Conservation (phyloP, 2,329 filamentous ascomycete genomes). For the Trichoderma hamatum region DNA sequence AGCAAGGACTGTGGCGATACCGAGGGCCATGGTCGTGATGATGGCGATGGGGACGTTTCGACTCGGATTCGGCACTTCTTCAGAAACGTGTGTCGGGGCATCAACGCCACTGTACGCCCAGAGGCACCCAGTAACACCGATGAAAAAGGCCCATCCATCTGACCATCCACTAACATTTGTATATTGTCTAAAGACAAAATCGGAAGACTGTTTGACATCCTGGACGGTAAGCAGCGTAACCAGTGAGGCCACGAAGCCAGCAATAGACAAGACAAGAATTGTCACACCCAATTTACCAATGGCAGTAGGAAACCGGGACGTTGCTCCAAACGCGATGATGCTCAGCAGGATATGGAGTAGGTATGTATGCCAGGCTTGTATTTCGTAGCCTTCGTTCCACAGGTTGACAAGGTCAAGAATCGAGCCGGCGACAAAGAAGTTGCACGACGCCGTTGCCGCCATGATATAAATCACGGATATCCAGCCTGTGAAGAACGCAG, state of each 20-base stretch:
- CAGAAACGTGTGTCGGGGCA: conserved; percentile 32
- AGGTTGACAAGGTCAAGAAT: conserved; percentile 32
- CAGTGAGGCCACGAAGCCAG: conserved; percentile 34
- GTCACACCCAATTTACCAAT: conserved; percentile 33
- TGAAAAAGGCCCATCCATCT: conserved; percentile 34
- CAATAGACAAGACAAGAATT: conserved; percentile 32
- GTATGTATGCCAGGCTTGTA: conserved; percentile 35
- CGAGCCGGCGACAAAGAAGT: conserved; percentile 35
- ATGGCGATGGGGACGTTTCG: conserved; percentile 35
- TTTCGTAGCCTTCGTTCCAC: conserved; percentile 31
- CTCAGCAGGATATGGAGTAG: conserved; percentile 33
- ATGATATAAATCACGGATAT: conserved; percentile 35
- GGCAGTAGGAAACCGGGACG: conserved; percentile 31
- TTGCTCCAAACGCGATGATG: conserved; percentile 31
- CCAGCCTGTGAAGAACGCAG: conserved; percentile 35
- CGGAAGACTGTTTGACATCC: conserved; percentile 29
- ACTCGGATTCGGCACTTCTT: conserved; percentile 35
- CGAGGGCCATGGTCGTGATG: conserved; percentile 32
- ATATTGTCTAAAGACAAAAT: conserved; percentile 32
- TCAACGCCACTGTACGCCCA: conserved; percentile 35
- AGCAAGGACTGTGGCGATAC: conserved; percentile 31
- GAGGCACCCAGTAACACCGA: conserved; percentile 33
- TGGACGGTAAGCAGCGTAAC: conserved; percentile 31
- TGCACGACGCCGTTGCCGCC: conserved; percentile 34
- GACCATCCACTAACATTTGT: conserved; percentile 34